phyloP scores from a whole-genome alignment of 306 rosid species.

The Urtica urens region DNA sequence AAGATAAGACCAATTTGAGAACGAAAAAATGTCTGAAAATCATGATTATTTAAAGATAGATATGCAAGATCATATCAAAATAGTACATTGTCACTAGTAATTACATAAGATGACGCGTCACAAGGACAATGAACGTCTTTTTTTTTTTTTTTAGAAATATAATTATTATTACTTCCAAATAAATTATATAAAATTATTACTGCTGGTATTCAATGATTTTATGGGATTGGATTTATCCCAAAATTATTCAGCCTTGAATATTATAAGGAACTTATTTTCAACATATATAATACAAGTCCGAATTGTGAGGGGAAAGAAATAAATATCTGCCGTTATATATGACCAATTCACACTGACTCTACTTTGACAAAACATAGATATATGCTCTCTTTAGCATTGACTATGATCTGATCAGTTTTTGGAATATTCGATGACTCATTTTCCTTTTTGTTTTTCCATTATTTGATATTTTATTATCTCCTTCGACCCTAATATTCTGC shows the following conservation, averaged over 20 bases:
- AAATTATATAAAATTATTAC: too few relatives aligned
- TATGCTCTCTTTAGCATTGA: background rate
- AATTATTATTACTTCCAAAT: too few relatives aligned
- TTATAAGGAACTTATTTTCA: background rate
- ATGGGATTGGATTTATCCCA: background rate
- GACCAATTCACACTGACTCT: conserved; percentile 6
- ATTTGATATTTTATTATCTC: background rate
- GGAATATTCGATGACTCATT: conserved; percentile 7
- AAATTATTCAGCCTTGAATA: background rate
- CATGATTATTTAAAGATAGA: background rate
- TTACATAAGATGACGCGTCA: background rate
- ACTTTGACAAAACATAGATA: background rate
- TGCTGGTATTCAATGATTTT: too few relatives aligned
- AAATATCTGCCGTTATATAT: conserved; percentile 7
- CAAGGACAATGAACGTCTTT: background rate
- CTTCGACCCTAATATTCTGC: background rate
- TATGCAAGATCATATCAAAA: background rate
- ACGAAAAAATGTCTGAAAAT: background rate
- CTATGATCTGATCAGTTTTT: background rate
- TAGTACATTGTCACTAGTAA: background rate
- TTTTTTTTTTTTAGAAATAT: too few relatives aligned
- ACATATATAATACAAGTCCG: too few relatives aligned
- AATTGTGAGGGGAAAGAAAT: background rate
- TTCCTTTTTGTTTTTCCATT: background rate
- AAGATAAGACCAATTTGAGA: background rate